phyloP scores from a whole-genome alignment of 225 moss, liverwort and hornwort species.

The Lunularia cruciata region DNA sequence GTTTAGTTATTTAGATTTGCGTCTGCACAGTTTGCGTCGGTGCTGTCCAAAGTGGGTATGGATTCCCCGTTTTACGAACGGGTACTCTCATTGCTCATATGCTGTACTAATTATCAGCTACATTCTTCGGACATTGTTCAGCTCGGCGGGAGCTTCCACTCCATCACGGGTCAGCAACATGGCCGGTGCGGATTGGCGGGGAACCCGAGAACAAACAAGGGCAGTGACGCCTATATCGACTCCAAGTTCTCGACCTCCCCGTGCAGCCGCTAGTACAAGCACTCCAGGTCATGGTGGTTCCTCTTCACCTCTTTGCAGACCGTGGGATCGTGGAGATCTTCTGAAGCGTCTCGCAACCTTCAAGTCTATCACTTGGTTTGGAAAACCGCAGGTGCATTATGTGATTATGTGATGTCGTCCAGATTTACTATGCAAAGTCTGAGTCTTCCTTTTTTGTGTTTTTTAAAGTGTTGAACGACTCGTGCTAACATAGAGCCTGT shows the following conservation, averaged over 20 bases:
- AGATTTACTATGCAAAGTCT: too few relatives aligned
- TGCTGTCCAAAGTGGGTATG: too few relatives aligned
- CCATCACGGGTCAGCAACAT: conserved; percentile 35
- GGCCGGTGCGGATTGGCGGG: conserved; percentile 24
- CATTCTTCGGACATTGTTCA: conserved; percentile 23
- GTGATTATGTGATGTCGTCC: too few relatives aligned
- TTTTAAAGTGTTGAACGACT: too few relatives aligned
- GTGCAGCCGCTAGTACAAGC: conserved; percentile 37
- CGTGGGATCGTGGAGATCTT: conserved; percentile 95
- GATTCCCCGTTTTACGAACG: too few relatives aligned
- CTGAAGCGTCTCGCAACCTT: conserved; percentile 84
- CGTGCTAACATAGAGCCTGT: too few relatives aligned
- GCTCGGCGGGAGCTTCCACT: conserved; percentile 67
- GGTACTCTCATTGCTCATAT: too few relatives aligned
- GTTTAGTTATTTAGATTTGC: too few relatives aligned
- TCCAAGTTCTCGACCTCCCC: conserved; percentile 32
- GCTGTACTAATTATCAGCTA: too few relatives aligned
- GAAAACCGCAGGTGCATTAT: conserved; percentile 72
- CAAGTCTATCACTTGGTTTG: conserved; percentile 99
- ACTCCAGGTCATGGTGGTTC: conserved; percentile 25
- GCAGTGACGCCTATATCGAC: background rate
- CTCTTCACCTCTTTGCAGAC: conserved; percentile 68
- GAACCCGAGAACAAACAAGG: conserved; percentile 15
- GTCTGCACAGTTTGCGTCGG: too few relatives aligned
- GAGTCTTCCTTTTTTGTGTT: too few relatives aligned